Conservation (phyloP, 2,329 filamentous ascomycete species). For the Tolypocladium tundrense region DNA sequence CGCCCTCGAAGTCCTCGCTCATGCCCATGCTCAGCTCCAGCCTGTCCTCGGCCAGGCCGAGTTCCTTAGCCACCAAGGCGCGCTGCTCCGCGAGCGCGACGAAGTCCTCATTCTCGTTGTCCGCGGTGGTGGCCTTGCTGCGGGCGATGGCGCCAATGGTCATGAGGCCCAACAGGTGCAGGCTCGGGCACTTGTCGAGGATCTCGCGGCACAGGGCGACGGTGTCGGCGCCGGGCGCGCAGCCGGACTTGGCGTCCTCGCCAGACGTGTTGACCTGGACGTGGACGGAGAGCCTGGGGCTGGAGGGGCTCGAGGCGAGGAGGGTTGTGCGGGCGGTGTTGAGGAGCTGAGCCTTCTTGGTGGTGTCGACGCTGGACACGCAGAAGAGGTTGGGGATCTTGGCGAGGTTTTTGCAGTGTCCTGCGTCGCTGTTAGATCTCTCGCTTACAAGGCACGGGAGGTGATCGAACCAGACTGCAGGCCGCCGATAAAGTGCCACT, state of each 20-base stretch:
- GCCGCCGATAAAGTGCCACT: slow-evolving; percentile 95
- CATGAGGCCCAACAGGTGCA: slow-evolving; percentile 79
- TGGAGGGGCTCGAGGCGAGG: slow-evolving; percentile 25
- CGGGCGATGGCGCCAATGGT: slow-evolving; percentile 93
- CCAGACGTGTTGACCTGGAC: slow-evolving; percentile 95
- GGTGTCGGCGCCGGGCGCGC: slow-evolving; percentile 54
- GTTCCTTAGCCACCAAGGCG: slow-evolving; percentile 53
- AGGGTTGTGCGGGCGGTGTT: slow-evolving; percentile 63
- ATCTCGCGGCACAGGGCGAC: slow-evolving; percentile 61
- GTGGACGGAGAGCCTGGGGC: slow-evolving; percentile 56
- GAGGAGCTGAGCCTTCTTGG: slow-evolving; percentile 78
- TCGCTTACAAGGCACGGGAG: neutral
- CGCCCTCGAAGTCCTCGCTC: slow-evolving; percentile 92
- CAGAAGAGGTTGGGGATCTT: slow-evolving; percentile 83
- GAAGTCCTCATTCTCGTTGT: slow-evolving; percentile 91
- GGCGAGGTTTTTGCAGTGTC: slow-evolving; percentile 82
- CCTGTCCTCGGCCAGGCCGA: slow-evolving; percentile 31
- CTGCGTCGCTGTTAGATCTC: slow-evolving; percentile 26
- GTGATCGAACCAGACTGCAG: slow-evolving; percentile 58
- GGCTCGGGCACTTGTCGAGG: slow-evolving; percentile 56
- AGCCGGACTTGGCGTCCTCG: slow-evolving; percentile 76
- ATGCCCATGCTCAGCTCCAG: slow-evolving; percentile 97
- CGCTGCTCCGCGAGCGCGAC: slow-evolving; percentile 55
- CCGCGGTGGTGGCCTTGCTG: slow-evolving; percentile 60
- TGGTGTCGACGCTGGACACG: slow-evolving; percentile 79